Percentiles rank a stretch among this genome's conserved stretches.
These are phyloP conservation scores for Phaeosphaeriaceae sp. DNA, from an alignment of 2,329 filamentous ascomycete genomes.

Conservation along the genomic window DNA sequence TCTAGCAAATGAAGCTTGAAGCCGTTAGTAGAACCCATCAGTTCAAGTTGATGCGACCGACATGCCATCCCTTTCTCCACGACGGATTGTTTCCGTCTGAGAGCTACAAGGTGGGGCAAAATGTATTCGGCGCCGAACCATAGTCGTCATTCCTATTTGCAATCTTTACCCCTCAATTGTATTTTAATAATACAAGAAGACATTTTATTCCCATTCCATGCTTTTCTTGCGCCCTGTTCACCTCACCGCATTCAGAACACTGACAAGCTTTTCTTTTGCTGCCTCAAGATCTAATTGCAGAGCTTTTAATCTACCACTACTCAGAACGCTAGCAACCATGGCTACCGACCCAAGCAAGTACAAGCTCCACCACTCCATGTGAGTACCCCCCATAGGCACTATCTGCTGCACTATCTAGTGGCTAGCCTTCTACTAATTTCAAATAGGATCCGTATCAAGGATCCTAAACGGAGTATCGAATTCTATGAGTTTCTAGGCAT, in stretches of 20 bases:
- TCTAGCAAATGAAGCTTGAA: no score
- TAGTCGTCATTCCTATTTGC: no score
- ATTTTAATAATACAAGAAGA: no score
- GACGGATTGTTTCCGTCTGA: no score
- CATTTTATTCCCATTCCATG: constrained; percentile 34
- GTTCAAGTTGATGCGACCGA: no score
- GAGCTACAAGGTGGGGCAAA: no score
- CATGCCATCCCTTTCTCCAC: no score
- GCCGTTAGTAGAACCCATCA: no score
- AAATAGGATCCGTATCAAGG: constrained; percentile 77
- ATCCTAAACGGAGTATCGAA: constrained; percentile 81
- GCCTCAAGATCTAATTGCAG: constrained; percentile 12
- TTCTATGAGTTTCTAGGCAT: constrained; percentile 96
- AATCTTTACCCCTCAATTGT: no score
- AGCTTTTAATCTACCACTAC: constrained; percentile 15
- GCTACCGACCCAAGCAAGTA: constrained; percentile 66
- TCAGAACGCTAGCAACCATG: constrained; percentile 57
- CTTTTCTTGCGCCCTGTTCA: constrained; percentile 25
- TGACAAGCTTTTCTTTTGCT: constrained; percentile 11
- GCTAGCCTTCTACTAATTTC: constrained; percentile 15
- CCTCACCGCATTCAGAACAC: constrained; percentile 9
- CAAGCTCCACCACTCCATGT: constrained; percentile 68
- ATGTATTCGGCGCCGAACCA: no score
- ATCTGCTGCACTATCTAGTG: not conserved
- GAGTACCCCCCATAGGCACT: constrained; percentile 25